Evolutionary conservation across 176 grass and related monocot species (phyloP).

Genomic region (Oryza coarctata): DNA sequence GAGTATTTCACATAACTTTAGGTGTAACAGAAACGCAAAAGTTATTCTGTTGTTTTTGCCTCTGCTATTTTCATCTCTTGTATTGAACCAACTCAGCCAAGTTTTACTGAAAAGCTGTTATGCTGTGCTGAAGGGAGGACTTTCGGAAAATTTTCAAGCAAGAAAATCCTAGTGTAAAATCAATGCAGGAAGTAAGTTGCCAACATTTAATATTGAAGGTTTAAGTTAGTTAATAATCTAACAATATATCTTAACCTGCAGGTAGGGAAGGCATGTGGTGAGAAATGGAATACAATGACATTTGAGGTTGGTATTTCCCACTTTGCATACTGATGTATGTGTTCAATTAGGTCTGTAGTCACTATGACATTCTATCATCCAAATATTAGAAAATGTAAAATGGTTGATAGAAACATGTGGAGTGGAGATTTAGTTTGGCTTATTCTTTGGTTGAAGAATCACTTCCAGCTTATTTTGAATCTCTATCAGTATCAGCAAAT

Average conservation of each 20-base stretch:
- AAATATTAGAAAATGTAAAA: constrained; percentile 18
- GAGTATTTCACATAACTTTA: neutral
- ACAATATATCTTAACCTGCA: constrained; percentile 42
- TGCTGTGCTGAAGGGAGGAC: constrained; percentile 83
- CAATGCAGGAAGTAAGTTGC: constrained; percentile 78
- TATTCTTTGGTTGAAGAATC: neutral
- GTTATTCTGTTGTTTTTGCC: neutral
- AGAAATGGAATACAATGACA: constrained; percentile 88
- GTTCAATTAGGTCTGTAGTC: constrained; percentile 10
- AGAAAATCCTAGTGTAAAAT: constrained; percentile 87
- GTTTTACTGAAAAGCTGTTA: constrained; percentile 23
- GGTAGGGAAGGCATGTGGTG: constrained; percentile 88
- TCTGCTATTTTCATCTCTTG: constrained; percentile 11
- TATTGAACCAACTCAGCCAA: constrained; percentile 4
- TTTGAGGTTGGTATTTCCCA: constrained; percentile 73
- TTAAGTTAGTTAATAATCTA: constrained; percentile 21
- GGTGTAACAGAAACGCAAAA: neutral
- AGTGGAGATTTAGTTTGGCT: neutral
- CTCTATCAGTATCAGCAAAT: too few relatives aligned
- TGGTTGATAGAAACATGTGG: neutral
- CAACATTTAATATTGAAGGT: constrained; percentile 18
- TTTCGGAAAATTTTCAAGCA: constrained; percentile 67
- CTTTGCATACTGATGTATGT: neutral
- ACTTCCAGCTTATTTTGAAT: neutral
- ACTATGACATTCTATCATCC: neutral